Evolutionary conservation across 2,329 filamentous ascomycete genomes (phyloP), one percentile per base, ranked within the genome.

Genomic region (Leptosphaerulina australis): DNA sequence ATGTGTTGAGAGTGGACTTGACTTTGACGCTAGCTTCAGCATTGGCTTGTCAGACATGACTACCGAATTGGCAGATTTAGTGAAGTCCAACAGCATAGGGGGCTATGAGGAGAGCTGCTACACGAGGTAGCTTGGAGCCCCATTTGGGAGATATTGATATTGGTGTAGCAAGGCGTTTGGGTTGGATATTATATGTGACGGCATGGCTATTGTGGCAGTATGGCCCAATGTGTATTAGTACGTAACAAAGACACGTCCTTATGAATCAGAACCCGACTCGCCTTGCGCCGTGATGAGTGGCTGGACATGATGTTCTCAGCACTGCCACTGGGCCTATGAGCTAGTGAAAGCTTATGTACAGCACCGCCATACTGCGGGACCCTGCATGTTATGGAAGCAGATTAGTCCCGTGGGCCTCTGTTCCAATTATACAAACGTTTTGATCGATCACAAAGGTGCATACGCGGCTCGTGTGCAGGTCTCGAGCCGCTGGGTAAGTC

Each of bases 271-370:
- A 11, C 20, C 7, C 12, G 9, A 5, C 34, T 20, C 22, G 17
- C 12, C 18, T 20, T 39, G 39, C 15, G n/a, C n/a, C 11, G 38
- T 31, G 39, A 38, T 37, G 21, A 43, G 22, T 50, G 39, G 34
- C 39, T 50, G 35, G 18, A 28, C 15, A 3, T 39, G 14, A 25
- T 6, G 11, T 17, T 2, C 17, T 31, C 25, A 49, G 45, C 44
- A 53, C 50, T 53, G 50, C 50, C 50, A 53, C 39, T 29, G 35
- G 56, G 47, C 43, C 50, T 50, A 47, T 48, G 40, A 25, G 36
- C 56, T 55, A 59, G 40, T 30, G 29, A 36, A 54, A 54, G 56
- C 50, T 52, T 56, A 41, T 55, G 40, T 50, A 41, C 46, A 48
- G 56, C 56, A 55, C 55, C 45, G 55, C 56, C 56, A 58, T 49